These are phyloP conservation scores for Lactuca saligna DNA, from an alignment of 129 eudicot species.

Conservation along the genomic window DNA sequence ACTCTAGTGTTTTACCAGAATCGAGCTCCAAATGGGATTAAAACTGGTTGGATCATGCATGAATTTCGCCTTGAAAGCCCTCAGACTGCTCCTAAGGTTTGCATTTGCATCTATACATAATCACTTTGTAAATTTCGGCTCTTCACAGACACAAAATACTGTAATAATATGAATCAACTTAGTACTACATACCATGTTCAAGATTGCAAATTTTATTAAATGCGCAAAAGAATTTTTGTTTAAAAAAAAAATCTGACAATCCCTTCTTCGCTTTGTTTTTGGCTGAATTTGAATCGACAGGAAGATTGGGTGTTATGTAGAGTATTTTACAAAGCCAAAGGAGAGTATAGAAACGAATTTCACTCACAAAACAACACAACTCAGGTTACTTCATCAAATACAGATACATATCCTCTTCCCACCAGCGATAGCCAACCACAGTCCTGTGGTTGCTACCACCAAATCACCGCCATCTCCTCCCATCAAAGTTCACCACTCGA, in stretches of 20 bases:
- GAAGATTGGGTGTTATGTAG: conserved; percentile 97
- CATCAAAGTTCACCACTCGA: conserved; percentile 21
- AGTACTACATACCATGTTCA: conserved; percentile 19
- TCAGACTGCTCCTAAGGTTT: conserved; percentile 79
- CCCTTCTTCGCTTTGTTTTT: conserved; percentile 12
- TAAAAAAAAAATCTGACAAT: conserved; percentile 3
- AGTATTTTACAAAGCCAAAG: conserved; percentile 78
- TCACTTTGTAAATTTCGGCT: not conserved
- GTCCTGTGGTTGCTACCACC: conserved; percentile 36
- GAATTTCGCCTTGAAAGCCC: conserved; percentile 89
- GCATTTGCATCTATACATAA: conserved; percentile 19
- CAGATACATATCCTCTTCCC: conserved; percentile 19
- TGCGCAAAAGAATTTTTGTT: not conserved
- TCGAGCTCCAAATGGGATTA: conserved; percentile 93
- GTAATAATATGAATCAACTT: not conserved
- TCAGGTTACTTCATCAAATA: conserved; percentile 26
- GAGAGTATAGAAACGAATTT: conserved; percentile 37
- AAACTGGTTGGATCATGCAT: conserved; percentile 97
- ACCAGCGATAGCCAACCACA: conserved; percentile 17
- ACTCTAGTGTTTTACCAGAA: conserved; percentile 83
- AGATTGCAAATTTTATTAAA: not conserved
- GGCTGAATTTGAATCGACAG: conserved; percentile 41
- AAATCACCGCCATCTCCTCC: conserved; percentile 20
- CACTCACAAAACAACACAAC: conserved; percentile 32
- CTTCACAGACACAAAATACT: not conserved